Evolutionary conservation across 106 monocot genomes (phyloP), one percentile per base, ranked within the genome.

Genomic region (Vanilla planifolia): DNA sequence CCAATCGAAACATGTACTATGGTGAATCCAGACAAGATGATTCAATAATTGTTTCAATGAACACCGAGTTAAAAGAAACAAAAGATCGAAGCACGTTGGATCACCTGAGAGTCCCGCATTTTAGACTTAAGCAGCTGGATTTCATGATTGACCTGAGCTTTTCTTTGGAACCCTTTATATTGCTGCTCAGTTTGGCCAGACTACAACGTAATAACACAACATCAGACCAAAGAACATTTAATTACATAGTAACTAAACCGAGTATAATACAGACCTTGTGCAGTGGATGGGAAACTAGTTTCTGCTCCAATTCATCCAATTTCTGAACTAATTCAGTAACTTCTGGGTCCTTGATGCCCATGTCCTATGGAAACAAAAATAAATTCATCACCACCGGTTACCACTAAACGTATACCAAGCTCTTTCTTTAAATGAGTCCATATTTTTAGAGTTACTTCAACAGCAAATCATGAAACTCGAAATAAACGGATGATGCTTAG

Each of bases 81-180:
- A 21, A 57, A 35, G 35, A 57, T 16, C 16, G 33, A 55, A 35
- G 20, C 20, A 28, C 35, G 33, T 15, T 17, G 21, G 20, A 35
- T 50, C 65, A 98, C 96, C 84, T 98, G 91, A 46, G 98, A 98
- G 14, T 98, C 92, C 29, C 85, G 72, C 92, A 98, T 92, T 62
- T 81, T 88, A 16, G 92, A 80, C 68, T 85, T 98, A 19, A 98
- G 74, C 48, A 69, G 81, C 43, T 98, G 98, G 51, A 98, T 98
- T 75, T 98, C 92, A 75, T 92, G 79, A 79, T 81, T 92, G 50
- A 98, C 63, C 51, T 92, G 88, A 30, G 98, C 98, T 88, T 98
- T 98, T 71, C 88, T 92, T 69, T 98, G 79, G 29, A 88, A 92
- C 68, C 76, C 82, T 65, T 83, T 77, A 60, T 88, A 75, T 57